phyloP scores from a whole-genome alignment of 2,329 filamentous ascomycete species.

The Aureobasidium sp. region DNA sequence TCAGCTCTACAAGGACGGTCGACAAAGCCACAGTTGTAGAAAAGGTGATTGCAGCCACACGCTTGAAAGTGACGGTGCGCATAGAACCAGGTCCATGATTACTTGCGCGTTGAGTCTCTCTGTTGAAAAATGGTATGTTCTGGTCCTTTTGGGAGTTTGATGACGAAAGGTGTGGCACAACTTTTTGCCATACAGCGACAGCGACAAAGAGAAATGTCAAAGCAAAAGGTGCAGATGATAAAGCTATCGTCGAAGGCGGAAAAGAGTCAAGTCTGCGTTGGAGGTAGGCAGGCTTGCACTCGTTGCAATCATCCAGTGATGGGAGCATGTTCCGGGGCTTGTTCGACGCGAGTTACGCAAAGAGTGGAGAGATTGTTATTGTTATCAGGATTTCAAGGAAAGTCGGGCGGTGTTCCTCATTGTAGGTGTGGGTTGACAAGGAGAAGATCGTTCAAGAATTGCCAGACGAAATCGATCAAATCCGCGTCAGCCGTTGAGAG shows the following conservation, averaged over 20 bases:
- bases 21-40: conserved; percentile 70
- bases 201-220: conserved; percentile 61
- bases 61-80: conserved; percentile 26
- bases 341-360: background rate
- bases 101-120: conserved; percentile 42
- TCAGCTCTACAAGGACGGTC: conserved; percentile 69
- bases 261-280: conserved; percentile 37
- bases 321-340: conserved; percentile 4
- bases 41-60: conserved; percentile 53
- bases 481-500: conserved; percentile 4
- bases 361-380: background rate
- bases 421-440: background rate
- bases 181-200: conserved; percentile 55
- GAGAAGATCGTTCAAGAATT: background rate
- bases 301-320: conserved; percentile 44
- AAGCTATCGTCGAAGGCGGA: conserved; percentile 45
- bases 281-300: conserved; percentile 49
- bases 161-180: conserved; percentile 67
- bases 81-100: conserved; percentile 20
- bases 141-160: conserved; percentile 47
- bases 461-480: background rate
- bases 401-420: background rate
- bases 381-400: background rate
- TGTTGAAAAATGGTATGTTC: conserved; percentile 52
- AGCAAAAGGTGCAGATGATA: conserved; percentile 62